Conservation (phyloP, 2,329 filamentous ascomycete species). For the Neonectria neomacrospora region DNA sequence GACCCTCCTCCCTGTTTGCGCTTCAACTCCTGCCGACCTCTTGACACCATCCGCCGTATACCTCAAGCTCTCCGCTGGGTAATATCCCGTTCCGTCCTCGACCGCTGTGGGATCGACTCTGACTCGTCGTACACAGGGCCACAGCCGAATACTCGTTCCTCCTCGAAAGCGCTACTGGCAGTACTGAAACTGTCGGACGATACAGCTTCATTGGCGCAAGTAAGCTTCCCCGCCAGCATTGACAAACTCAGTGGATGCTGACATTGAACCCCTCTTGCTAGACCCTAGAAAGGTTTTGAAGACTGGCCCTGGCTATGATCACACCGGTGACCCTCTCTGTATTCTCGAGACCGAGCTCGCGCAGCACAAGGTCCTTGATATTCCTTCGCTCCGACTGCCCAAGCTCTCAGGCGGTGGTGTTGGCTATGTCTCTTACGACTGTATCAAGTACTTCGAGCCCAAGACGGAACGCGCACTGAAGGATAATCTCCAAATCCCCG, state of each 20-base stretch:
- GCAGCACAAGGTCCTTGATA: conserved; percentile 80
- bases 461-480: conserved; percentile 91
- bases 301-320: conserved; percentile 88
- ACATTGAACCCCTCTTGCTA: conserved; percentile 29
- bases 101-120: conserved; percentile 16
- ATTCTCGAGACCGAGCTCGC: conserved; percentile 83
- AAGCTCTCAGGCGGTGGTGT: conserved; percentile 92
- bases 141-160: conserved; percentile 86
- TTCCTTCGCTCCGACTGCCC: conserved; percentile 85
- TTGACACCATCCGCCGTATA: conserved; percentile 96
- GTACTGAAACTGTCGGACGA: conserved; percentile 87
- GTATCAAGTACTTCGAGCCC: conserved; percentile 96
- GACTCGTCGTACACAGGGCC: conserved; percentile 40
- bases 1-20: conserved; percentile 84
- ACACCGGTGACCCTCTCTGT: conserved; percentile 85
- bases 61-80: conserved; percentile 73
- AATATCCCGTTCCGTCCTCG: conserved; percentile 20
- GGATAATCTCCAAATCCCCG: conserved; percentile 88
- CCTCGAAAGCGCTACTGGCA: conserved; percentile 88
- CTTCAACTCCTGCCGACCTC: conserved; percentile 89
- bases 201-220: conserved; percentile 92
- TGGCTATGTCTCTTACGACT: conserved; percentile 97
- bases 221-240: conserved; percentile 25
- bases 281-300: conserved; percentile 82
- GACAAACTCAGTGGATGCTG: neutral